Conservation (phyloP, 257 asterid species). For the Phtheirospermum japonicum region DNA sequence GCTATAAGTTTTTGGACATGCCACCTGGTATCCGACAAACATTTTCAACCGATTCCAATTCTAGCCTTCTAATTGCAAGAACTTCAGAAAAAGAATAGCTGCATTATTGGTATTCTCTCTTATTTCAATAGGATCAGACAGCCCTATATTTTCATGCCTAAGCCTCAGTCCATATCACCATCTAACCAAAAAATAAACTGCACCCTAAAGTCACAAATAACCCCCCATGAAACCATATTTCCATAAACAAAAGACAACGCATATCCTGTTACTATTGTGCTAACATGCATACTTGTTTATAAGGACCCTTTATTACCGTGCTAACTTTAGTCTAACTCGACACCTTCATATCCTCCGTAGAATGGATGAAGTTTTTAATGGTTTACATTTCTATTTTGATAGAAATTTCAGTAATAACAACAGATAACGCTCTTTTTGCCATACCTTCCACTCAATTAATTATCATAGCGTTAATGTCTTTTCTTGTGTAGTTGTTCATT, state of each 20-base stretch:
- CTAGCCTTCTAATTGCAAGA: background rate
- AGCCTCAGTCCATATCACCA: background rate
- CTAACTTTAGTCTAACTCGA: background rate
- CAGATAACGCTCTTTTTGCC: background rate
- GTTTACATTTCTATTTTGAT: background rate
- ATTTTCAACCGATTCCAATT: background rate
- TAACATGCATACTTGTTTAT: background rate
- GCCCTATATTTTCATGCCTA: background rate
- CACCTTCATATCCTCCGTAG: background rate
- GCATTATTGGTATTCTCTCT: background rate
- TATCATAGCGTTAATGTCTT: background rate
- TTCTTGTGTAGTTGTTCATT: background rate
- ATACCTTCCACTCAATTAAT: background rate
- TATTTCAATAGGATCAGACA: background rate
- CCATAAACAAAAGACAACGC: background rate
- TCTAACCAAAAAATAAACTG: background rate
- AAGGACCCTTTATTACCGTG: background rate
- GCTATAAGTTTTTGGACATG: too few species aligned
- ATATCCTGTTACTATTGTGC: background rate
- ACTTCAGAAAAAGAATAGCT: background rate
- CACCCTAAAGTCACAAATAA: background rate
- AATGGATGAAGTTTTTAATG: background rate
- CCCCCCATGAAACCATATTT: background rate
- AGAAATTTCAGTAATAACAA: background rate
- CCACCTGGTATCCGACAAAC: too few species aligned